Percentiles rank a stretch among this genome's conserved stretches.
Evolutionary conservation across 148 eudicot species (phyloP).

Genomic region (Nyssa sinensis): DNA sequence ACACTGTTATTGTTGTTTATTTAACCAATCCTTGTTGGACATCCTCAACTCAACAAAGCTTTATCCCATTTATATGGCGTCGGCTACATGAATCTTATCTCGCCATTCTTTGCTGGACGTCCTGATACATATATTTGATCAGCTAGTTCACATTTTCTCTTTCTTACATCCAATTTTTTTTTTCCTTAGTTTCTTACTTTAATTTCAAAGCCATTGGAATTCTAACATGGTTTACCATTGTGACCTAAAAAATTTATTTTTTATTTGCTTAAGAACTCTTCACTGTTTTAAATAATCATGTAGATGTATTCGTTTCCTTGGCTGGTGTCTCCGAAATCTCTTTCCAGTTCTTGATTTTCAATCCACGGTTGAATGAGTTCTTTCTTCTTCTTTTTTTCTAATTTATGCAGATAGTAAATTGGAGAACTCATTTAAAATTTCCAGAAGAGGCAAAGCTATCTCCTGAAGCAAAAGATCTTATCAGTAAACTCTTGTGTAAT

Average conservation of each 20-base stretch:
- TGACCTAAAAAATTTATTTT: not conserved
- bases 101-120: not conserved
- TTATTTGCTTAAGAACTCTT: not conserved
- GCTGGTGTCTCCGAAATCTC: not conserved
- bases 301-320: too few species aligned
- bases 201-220: not conserved
- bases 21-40: not conserved
- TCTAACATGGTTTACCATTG: not conserved
- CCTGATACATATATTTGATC: not conserved
- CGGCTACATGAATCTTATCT: too few species aligned
- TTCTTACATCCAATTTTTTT: not conserved
- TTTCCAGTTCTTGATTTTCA: not conserved
- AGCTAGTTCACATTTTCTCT: not conserved
- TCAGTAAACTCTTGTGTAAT: slow-evolving; percentile 85
- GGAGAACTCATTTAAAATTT: slow-evolving; percentile 95
- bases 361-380: slow-evolving; percentile 1
- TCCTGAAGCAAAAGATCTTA: slow-evolving; percentile 94
- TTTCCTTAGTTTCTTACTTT: not conserved
- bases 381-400: too few species aligned
- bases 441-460: slow-evolving; percentile 97
- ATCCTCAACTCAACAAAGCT: too few species aligned
- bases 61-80: too few species aligned
- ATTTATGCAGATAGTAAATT: slow-evolving; percentile 79
- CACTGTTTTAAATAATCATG: too few species aligned
- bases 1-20: not conserved